These are phyloP conservation scores for Clavispora vitiphila DNA, from an alignment of 805 yeast genomes.

Conservation along the genomic window DNA sequence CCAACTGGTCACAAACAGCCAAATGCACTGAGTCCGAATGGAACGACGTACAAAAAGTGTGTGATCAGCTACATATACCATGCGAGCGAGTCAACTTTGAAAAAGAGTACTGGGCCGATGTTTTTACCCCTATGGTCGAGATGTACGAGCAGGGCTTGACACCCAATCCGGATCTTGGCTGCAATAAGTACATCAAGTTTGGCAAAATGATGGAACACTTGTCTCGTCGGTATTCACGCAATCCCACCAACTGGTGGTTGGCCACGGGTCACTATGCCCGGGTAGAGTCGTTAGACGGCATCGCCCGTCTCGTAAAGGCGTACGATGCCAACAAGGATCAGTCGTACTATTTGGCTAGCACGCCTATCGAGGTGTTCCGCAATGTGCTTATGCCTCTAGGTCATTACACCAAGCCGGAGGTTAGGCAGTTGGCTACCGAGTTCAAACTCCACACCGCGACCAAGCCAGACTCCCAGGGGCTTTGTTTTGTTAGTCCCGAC, in stretches of 20 bases:
- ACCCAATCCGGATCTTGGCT: slow-evolving; percentile 92
- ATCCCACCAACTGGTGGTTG: slow-evolving; percentile 61
- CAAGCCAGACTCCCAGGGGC: slow-evolving; percentile 93
- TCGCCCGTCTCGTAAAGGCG: slow-evolving; percentile 52
- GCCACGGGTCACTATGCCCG: slow-evolving; percentile 85
- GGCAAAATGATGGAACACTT: slow-evolving; percentile 67
- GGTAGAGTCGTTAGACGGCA: slow-evolving; percentile 34
- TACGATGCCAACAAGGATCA: slow-evolving; percentile 70
- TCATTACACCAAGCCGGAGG: slow-evolving; percentile 65
- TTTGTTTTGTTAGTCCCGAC: slow-evolving; percentile 77
- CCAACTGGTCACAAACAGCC: slow-evolving; percentile 74
- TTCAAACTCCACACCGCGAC: slow-evolving; percentile 53
- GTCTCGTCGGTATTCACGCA: slow-evolving; percentile 13
- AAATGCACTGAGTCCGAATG: slow-evolving; percentile 84
- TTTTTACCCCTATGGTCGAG: slow-evolving; percentile 86
- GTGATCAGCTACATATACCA: slow-evolving; percentile 56
- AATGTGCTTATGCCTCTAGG: slow-evolving; percentile 77
- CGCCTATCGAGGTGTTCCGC: slow-evolving; percentile 41
- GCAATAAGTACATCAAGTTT: slow-evolving; percentile 83
- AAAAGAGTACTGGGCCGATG: slow-evolving; percentile 87
- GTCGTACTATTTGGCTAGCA: slow-evolving; percentile 79
- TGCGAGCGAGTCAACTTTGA: slow-evolving; percentile 81
- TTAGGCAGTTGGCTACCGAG: slow-evolving; percentile 61
- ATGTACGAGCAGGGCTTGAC: slow-evolving; percentile 69
- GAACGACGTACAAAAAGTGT: slow-evolving; percentile 71